A percentile compares a stretch with the other conserved stretches of the same genome.
phyloP scores from a whole-genome alignment of 2,329 filamentous ascomycete genomes.

The Onygenales sp. region DNA sequence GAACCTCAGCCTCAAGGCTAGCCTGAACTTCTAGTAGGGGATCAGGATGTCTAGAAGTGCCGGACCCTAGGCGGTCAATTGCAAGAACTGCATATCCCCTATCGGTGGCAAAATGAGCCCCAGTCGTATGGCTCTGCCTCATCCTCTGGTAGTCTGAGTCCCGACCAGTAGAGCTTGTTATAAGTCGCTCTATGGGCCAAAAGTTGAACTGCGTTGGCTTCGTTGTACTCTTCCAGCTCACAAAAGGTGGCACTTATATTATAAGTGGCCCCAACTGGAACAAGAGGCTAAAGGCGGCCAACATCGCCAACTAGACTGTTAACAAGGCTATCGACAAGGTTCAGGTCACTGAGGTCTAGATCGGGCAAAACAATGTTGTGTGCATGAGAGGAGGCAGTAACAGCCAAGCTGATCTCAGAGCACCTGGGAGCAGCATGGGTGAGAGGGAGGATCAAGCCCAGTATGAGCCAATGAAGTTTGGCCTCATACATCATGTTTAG shows the following conservation, averaged over 20 bases:
- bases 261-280: background rate
- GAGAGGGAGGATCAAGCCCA: background rate
- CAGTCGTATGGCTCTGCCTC: constrained; percentile 7
- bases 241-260: constrained; percentile 4
- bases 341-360: background rate
- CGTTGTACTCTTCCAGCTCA: constrained; percentile 1
- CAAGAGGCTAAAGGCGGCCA: background rate
- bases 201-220: constrained; percentile 5
- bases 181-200: constrained; percentile 6
- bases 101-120: constrained; percentile 8
- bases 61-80: constrained; percentile 13
- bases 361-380: background rate
- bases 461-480: too few species aligned
- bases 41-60: constrained; percentile 11
- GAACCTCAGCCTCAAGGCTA: constrained; percentile 5
- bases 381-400: background rate
- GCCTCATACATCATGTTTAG: too few species aligned
- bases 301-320: background rate
- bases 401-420: background rate
- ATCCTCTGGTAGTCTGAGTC: constrained; percentile 3
- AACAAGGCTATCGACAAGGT: background rate
- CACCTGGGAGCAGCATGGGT: background rate
- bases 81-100: constrained; percentile 13
- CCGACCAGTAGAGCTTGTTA: constrained; percentile 7
- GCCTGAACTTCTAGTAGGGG: constrained; percentile 10